These are phyloP conservation scores for Aphanomyces stellatus DNA, from an alignment of 352 stramenopile species.

Conservation along the genomic window DNA sequence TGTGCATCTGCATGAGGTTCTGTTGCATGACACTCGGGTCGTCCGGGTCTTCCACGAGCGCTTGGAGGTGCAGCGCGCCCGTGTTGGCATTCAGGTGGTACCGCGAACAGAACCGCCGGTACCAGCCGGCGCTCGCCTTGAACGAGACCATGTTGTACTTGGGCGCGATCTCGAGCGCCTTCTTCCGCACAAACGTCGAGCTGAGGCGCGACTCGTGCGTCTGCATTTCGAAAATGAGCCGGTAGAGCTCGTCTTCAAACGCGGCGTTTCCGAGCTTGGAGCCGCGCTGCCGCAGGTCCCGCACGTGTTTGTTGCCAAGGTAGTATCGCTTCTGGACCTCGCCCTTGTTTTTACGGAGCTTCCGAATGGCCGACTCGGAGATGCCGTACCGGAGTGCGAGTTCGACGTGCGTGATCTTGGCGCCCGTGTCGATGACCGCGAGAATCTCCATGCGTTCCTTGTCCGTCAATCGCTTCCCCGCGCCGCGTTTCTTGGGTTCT, in stretches of 20 bases:
- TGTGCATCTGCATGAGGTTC: conserved; percentile 16
- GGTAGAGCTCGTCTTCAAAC: conserved; percentile 83
- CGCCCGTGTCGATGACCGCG: conserved; percentile 64
- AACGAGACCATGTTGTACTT: conserved; percentile 85
- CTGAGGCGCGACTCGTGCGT: conserved; percentile 75
- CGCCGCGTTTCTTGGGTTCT: conserved; percentile 30
- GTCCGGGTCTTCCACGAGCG: conserved; percentile 10
- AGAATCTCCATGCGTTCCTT: conserved; percentile 87
- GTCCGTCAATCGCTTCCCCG: conserved; percentile 75
- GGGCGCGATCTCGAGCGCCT: conserved; percentile 76
- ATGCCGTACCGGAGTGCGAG: conserved; percentile 80
- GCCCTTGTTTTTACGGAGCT: conserved; percentile 86
- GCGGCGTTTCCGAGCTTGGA: conserved; percentile 75
- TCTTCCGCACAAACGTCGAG: conserved; percentile 74
- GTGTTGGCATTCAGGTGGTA: conserved; percentile 57
- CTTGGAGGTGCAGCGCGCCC: conserved; percentile 7
- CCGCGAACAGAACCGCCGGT: conserved; percentile 78
- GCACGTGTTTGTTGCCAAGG: conserved; percentile 80
- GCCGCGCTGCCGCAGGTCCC: conserved; percentile 81
- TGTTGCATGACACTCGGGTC: conserved; percentile 6
- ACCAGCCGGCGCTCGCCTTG: conserved; percentile 81
- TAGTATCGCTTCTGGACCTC: conserved; percentile 73
- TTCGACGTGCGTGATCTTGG: conserved; percentile 85
- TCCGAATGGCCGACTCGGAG: conserved; percentile 80
- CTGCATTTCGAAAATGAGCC: conserved; percentile 81